Evolutionary conservation across 192 early-diverging fungal genomes (phyloP), one percentile per base, ranked within the genome.

Genomic region (Coemansia aciculifera): DNA sequence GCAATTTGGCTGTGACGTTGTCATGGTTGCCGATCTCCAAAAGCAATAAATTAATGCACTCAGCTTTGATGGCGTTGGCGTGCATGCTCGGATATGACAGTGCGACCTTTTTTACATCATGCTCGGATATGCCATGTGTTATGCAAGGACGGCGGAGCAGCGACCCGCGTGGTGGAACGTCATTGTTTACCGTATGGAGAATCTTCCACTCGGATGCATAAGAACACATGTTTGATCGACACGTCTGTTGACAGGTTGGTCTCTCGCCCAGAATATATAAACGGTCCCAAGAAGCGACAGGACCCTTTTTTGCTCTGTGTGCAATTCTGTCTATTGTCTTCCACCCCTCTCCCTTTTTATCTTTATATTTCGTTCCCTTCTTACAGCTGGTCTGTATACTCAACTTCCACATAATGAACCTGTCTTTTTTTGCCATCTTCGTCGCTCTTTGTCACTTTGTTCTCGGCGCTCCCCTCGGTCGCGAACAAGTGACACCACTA

Each of bases 1-100:
- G 76, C 74, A 69, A 46, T 85, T 89, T 72, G 87, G 86, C 37
- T 63, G 59, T 21, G 87, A 89, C 59, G 72, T 86, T 36, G 84
- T 89, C 24, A 72, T 87, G 84, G 62, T 66, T 48, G 82, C 85
- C 37, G 77, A 17, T 24, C 19, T 54, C 54, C 27, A 57, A 17
- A 23, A 32, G 10, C 8, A 57, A 56, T 13, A 29, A 57, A 57
- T 57, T 34, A 57, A 57, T 48, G 46, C 46, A 48, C 46, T 19
- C 39, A 13, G 11, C 12, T 42, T 40, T 42, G 34, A 36, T 8
- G 7, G 7, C 8, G 7, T 36, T 36, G 34, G 7, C 8, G 34
- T 42, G 13, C 39, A 15, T 42, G 39, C 39, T 42, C 12, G 39
- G 39, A 42, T 10, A 12, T 13, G 13, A 15, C 34, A 12, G 10